Evolutionary conservation across 257 asterid genomes (phyloP).

Genomic region (Solanum infundibuliforme): DNA sequence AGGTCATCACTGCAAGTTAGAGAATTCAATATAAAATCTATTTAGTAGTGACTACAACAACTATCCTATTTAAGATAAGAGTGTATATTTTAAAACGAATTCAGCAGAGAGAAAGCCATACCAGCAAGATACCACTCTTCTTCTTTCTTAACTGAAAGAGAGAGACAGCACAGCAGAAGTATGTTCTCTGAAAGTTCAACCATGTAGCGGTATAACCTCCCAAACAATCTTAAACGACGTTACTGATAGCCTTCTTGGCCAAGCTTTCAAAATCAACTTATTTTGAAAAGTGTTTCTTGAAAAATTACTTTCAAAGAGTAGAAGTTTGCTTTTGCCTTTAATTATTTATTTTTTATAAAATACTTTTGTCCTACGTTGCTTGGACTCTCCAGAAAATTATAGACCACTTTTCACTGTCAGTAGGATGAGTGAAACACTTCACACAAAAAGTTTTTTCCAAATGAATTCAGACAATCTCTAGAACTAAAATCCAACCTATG

Average conservation of each 20-base stretch:
- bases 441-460: neutral
- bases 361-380: too few relatives aligned
- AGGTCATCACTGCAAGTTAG: constrained; percentile 72
- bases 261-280: too few relatives aligned
- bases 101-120: constrained; percentile 12
- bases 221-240: neutral
- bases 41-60: neutral
- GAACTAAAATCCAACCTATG: neutral
- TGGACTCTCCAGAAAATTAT: neutral
- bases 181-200: neutral
- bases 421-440: neutral
- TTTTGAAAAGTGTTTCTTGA: too few relatives aligned
- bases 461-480: neutral
- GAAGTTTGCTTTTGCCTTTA: too few relatives aligned
- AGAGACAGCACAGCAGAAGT: constrained; percentile 65
- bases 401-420: neutral
- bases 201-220: neutral
- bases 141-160: constrained; percentile 53
- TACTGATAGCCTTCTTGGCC: too few relatives aligned
- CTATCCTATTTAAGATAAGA: neutral
- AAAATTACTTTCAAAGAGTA: too few relatives aligned
- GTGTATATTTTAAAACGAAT: neutral
- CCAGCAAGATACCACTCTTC: constrained; percentile 90
- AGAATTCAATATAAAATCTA: neutral
- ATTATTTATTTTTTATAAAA: too few relatives aligned